Evolutionary conservation across 805 yeast genomes (phyloP), one percentile per base, ranked within the genome.

Genomic region (Yamadazyma scolyti): DNA sequence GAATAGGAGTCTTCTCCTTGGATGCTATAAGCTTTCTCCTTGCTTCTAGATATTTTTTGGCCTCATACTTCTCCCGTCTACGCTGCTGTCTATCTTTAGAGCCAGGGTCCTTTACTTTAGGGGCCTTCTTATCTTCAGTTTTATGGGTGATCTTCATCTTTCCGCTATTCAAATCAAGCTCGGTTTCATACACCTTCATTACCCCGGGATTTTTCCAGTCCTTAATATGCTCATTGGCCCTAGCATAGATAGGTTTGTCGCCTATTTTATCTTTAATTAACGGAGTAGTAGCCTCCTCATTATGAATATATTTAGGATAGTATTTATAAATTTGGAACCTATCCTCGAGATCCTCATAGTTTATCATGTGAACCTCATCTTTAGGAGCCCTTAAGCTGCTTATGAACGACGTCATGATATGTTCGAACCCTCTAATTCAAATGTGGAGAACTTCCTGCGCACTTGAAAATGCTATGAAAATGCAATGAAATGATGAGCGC

Each of bases 241-340:
- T 57, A 12, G 56, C 48, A 36, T 65, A 65, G 12, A 65, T 63
- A 4, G 71, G 72, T 39, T 61, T 62, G 29, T 60, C 56, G 9
- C 40, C 37, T 8, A 65, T 50, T 46, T 61, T 42, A 16, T 45
- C 51, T 34, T 46, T 47, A 30, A 65, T 48, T n/a, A 47, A 43
- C 3, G 72, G 71, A 3, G 72, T 65, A 12, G 55, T 41, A 10
- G 47, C 41, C 16, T 48, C 64, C 11, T 51, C 51, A 38, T 65
- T 65, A 39, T 63, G 71, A 36, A 65, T 52, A 37, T 43, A 59
- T 25, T 44, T 41, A 5, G 71, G 72, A 28, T 55, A 54, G 42
- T 64, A 65, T 40, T 64, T 65, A 36, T 47, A 55, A 30, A 65
- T 55, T 13, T 57, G 43, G 36, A 44, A 65, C 33, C 47, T 45